phyloP scores from a whole-genome alignment of 1,139 yeast genomes.

The Wickerhamiella pararugosa region DNA sequence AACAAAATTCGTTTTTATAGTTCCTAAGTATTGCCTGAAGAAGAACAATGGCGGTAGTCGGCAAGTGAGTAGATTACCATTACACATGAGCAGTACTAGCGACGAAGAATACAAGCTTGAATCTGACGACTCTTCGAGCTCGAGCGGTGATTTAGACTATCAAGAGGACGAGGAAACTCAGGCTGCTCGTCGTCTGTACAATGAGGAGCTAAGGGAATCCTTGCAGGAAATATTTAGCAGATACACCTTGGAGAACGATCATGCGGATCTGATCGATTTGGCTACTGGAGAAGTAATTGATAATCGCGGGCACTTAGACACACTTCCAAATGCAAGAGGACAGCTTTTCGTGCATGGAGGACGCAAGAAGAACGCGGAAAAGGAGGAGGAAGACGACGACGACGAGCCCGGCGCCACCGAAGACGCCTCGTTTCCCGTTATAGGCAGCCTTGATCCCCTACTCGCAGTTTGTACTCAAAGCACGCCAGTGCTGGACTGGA shows the following conservation, averaged over 20 bases:
- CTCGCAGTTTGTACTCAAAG: background rate
- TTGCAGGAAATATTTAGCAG: conserved; percentile 27
- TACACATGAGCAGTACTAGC: no score
- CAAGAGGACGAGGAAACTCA: no score
- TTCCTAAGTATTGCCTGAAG: no score
- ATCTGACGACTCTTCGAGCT: no score
- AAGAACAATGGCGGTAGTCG: no score
- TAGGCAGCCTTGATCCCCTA: background rate
- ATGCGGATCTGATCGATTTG: conserved; percentile 54
- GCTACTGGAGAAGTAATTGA: conserved; percentile 41
- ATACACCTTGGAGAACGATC: conserved; percentile 32
- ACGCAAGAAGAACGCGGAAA: conserved; percentile 15
- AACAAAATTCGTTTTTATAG: no score
- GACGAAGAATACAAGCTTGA: no score
- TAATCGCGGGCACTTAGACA: conserved; percentile 50
- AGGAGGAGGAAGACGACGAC: background rate
- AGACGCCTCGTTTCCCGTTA: background rate
- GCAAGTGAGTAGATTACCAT: no score
- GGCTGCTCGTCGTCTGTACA: no score
- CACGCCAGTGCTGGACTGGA: conserved; percentile 5
- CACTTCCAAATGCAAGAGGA: conserved; percentile 18
- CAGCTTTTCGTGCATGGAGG: background rate
- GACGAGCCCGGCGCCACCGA: conserved; percentile 1
- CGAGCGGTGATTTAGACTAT: no score
- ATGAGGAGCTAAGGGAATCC: conserved; percentile 36